A percentile compares a stretch with the other conserved stretches of the same genome.
phyloP scores from a whole-genome alignment of 2,329 filamentous ascomycete species.

The Botryotinia globosa region DNA sequence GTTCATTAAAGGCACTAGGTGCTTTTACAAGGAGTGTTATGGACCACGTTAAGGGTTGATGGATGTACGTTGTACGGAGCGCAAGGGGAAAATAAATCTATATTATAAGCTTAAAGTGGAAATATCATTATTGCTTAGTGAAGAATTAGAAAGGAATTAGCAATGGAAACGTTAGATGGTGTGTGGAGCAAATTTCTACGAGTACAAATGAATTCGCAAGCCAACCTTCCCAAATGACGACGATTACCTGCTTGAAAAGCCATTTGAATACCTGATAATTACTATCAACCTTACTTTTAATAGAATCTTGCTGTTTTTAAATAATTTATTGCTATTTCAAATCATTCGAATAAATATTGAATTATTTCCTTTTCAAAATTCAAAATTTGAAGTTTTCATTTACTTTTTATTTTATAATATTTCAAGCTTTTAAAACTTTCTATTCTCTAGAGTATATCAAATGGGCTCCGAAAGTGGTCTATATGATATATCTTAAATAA shows the following conservation, averaged over 20 bases:
- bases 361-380: too few species aligned
- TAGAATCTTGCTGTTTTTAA: too few species aligned
- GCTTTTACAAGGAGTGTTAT: constrained; percentile 20
- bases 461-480: too few species aligned
- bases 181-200: background rate
- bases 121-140: background rate
- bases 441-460: too few species aligned
- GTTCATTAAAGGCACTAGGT: constrained; percentile 7
- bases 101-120: constrained; percentile 13
- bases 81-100: background rate
- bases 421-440: too few species aligned
- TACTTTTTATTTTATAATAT: too few species aligned
- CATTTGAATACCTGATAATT: background rate
- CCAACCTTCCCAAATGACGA: constrained; percentile 10
- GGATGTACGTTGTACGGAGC: background rate
- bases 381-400: too few species aligned
- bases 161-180: background rate
- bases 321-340: too few species aligned
- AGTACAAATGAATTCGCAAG: constrained; percentile 3
- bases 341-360: too few species aligned
- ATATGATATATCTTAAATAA: too few species aligned
- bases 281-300: too few species aligned
- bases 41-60: background rate
- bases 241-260: background rate
- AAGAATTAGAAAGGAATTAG: background rate